phyloP scores from a whole-genome alignment of 768 basidiomycete species.

The Tulasnella sp. region DNA sequence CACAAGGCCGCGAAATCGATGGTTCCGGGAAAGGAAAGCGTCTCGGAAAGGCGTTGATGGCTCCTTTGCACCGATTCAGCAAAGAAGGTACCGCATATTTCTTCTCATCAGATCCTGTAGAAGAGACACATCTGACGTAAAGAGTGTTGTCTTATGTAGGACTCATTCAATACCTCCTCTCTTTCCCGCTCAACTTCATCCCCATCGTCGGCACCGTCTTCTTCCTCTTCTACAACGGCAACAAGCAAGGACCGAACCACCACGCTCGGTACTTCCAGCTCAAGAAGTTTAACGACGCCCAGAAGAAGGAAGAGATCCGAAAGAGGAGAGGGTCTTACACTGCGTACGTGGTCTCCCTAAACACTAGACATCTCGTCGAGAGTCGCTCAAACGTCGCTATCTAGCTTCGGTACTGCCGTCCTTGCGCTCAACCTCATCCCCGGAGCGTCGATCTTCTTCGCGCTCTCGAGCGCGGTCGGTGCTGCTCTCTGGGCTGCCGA shows the following conservation, averaged over 20 bases:
- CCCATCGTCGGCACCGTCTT: constrained; percentile 52
- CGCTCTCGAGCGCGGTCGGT: constrained; percentile 52
- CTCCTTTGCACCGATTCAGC: constrained; percentile 29
- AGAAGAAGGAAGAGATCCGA: constrained; percentile 36
- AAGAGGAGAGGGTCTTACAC: constrained; percentile 48
- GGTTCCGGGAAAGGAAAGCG: constrained; percentile 27
- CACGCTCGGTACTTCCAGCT: constrained; percentile 61
- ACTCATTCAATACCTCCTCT: constrained; percentile 46
- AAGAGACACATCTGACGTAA: constrained; percentile 28
- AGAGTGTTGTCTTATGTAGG: no score
- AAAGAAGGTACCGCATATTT: constrained; percentile 14
- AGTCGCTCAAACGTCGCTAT: background rate
- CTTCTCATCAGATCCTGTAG: background rate
- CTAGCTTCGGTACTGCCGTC: constrained; percentile 49
- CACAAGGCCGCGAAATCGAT: constrained; percentile 28
- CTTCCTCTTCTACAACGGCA: constrained; percentile 45
- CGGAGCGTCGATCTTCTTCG: constrained; percentile 45
- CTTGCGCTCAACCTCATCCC: constrained; percentile 52
- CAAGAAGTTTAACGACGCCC: constrained; percentile 38
- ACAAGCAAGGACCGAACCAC: constrained; percentile 42
- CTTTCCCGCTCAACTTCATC: constrained; percentile 55
- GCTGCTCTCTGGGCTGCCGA: constrained; percentile 64
- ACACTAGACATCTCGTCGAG: background rate
- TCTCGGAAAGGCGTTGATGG: constrained; percentile 38
- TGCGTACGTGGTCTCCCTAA: constrained; percentile 33